Conservation (phyloP, 345 rosid genomes). For the Barbarea vulgaris region DNA sequence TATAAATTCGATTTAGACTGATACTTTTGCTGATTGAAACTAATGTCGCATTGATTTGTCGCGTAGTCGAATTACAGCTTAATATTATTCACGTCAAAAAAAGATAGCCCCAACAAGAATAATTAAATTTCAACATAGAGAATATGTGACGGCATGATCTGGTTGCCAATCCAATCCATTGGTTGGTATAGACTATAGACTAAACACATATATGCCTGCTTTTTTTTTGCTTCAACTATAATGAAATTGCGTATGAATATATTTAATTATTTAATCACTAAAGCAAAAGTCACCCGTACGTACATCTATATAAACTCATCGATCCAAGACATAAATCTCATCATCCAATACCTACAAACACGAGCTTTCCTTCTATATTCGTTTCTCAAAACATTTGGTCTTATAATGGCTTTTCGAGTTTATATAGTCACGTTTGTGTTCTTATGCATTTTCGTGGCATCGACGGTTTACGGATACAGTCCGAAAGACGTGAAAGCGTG, state of each 20-base stretch:
- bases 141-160: slow-evolving; percentile 27
- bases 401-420: slow-evolving; percentile 49
- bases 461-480: slow-evolving; percentile 37
- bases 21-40: background rate
- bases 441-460: slow-evolving; percentile 38
- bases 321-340: slow-evolving; percentile 20
- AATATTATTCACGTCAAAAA: slow-evolving; percentile 19
- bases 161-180: slow-evolving; percentile 18
- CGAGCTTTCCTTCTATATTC: background rate
- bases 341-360: slow-evolving; percentile 26
- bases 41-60: background rate
- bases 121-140: slow-evolving; percentile 6
- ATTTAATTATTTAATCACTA: background rate
- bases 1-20: background rate
- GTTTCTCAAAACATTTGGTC: slow-evolving; percentile 19
- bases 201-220: background rate
- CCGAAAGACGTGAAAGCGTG: slow-evolving; percentile 44
- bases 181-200: slow-evolving; percentile 21
- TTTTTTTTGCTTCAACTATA: slow-evolving; percentile 7
- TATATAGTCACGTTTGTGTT: slow-evolving; percentile 35
- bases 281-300: background rate
- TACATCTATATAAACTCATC: slow-evolving; percentile 36
- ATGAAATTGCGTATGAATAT: background rate
- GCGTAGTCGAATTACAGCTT: background rate
- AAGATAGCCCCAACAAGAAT: background rate